Evolutionary conservation across 2,329 filamentous ascomycete genomes (phyloP).

Genomic region (Acrocalymma vagum): DNA sequence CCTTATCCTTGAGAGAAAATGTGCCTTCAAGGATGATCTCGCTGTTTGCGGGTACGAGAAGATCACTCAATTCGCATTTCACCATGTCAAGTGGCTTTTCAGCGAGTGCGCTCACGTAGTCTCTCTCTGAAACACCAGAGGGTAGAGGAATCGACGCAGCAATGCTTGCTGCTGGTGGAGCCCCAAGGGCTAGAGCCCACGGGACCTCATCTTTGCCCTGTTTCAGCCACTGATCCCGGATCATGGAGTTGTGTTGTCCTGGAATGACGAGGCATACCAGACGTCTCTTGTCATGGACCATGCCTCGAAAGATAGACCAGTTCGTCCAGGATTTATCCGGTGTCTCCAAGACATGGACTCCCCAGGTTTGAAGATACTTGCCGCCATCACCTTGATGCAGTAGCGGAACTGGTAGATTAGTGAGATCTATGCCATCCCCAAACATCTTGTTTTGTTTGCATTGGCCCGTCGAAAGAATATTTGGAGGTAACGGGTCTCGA

Average conservation of each 20-base stretch:
- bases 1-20: constrained; percentile 53
- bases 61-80: constrained; percentile 60
- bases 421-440: constrained; percentile 53
- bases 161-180: constrained; percentile 60
- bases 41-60: constrained; percentile 58
- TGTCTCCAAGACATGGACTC: constrained; percentile 57
- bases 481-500: neutral
- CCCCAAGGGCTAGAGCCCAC: constrained; percentile 56
- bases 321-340: constrained; percentile 59
- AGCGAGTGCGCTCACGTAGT: constrained; percentile 58
- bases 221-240: constrained; percentile 57
- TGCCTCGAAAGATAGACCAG: constrained; percentile 56
- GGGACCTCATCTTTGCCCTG: constrained; percentile 56
- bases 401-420: constrained; percentile 47
- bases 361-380: constrained; percentile 61
- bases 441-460: constrained; percentile 15
- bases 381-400: constrained; percentile 57
- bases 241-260: constrained; percentile 57
- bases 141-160: constrained; percentile 45
- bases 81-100: constrained; percentile 57
- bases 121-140: constrained; percentile 57
- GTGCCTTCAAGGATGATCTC: constrained; percentile 63
- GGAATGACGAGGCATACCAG: constrained; percentile 53
- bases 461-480: constrained; percentile 1
- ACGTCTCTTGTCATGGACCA: constrained; percentile 56